A percentile compares a stretch with the other conserved stretches of the same genome.
Evolutionary conservation across 2,329 filamentous ascomycete genomes (phyloP).

Genomic region (Fusarium subglutinans): DNA sequence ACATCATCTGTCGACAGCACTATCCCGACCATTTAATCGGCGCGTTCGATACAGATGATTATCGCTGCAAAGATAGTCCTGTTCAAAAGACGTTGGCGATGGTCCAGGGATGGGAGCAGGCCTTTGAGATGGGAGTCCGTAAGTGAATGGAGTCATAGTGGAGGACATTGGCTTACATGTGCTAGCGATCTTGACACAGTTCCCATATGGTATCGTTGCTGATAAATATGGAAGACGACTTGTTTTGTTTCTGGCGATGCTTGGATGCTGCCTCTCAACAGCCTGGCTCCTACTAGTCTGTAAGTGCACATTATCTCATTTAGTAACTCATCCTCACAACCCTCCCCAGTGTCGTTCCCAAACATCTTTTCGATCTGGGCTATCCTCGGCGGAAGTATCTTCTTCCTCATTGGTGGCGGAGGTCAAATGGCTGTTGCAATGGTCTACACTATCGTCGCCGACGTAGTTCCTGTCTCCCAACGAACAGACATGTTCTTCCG

Average conservation of each 20-base stretch:
- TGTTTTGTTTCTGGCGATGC: constrained; percentile 51
- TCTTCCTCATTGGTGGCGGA: constrained; percentile 55
- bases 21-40: constrained; percentile 53
- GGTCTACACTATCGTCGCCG: constrained; percentile 57
- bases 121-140: constrained; percentile 59
- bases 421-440: constrained; percentile 52
- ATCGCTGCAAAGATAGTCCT: constrained; percentile 57
- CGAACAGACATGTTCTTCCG: constrained; percentile 54
- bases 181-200: constrained; percentile 53
- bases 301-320: constrained; percentile 26
- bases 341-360: constrained; percentile 50
- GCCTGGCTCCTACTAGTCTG: constrained; percentile 46
- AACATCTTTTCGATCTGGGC: constrained; percentile 53
- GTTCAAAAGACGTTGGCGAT: constrained; percentile 63
- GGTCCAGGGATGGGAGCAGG: constrained; percentile 57
- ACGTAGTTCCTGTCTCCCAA: constrained; percentile 51
- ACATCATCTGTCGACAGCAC: constrained; percentile 61
- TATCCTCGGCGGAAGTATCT: constrained; percentile 46
- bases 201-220: constrained; percentile 58
- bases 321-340: constrained; percentile 3
- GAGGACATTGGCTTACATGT: not conserved
- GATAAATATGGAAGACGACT: constrained; percentile 57
- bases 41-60: constrained; percentile 46
- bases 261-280: constrained; percentile 44
- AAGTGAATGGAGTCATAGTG: constrained; percentile 14